A percentile compares a stretch with the other conserved stretches of the same genome.
Conservation (phyloP, 306 rosid species). For the Prunus kanzakura region DNA sequence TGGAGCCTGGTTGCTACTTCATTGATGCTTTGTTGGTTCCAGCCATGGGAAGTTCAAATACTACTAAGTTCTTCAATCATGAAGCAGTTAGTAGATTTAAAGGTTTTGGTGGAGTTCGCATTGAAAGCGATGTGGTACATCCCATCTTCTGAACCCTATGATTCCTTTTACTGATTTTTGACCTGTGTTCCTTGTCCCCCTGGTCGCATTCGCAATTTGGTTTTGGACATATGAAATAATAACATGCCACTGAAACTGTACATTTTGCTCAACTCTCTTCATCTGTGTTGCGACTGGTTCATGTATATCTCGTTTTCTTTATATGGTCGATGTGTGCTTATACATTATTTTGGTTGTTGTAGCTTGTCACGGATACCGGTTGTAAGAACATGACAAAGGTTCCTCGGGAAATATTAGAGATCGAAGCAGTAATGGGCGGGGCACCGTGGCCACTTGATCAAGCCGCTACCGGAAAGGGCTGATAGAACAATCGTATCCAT, state of each 20-base stretch:
- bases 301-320: neutral
- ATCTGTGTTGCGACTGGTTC: neutral
- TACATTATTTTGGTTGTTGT: conserved; percentile 14
- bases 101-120: conserved; percentile 81
- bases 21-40: conserved; percentile 76
- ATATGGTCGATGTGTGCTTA: neutral
- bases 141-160: conserved; percentile 4
- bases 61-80: conserved; percentile 62
- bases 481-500: conserved; percentile 17
- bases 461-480: conserved; percentile 15
- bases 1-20: conserved; percentile 97
- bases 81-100: conserved; percentile 52
- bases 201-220: neutral
- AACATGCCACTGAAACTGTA: neutral
- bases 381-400: conserved; percentile 81
- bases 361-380: conserved; percentile 67
- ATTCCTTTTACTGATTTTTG: neutral
- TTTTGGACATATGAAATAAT: neutral
- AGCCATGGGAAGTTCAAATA: conserved; percentile 54
- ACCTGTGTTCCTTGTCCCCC: neutral
- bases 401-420: conserved; percentile 63
- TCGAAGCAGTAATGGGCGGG: conserved; percentile 90
- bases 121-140: conserved; percentile 90
- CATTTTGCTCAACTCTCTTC: neutral
- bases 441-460: conserved; percentile 63